phyloP scores from a whole-genome alignment of 2,329 filamentous ascomycete genomes.

The Aspergillus sergii region DNA sequence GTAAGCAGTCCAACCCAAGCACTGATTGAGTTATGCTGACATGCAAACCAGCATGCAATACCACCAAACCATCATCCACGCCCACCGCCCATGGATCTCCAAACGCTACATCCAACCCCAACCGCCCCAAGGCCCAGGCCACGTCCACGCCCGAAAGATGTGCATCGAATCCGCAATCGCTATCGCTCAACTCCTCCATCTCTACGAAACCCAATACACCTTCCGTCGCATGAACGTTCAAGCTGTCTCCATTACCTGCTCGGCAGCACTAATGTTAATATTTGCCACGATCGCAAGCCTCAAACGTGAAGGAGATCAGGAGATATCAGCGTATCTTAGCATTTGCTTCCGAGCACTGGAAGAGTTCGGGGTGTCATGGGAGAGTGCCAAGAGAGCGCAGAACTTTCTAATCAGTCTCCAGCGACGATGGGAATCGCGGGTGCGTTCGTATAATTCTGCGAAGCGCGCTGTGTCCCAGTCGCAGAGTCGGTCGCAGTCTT shows the following conservation, averaged over 20 bases:
- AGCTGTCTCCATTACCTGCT: constrained; percentile 45
- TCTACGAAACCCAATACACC: constrained; percentile 45
- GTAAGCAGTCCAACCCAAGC: background rate
- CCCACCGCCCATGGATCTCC: constrained; percentile 41
- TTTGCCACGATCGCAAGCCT: constrained; percentile 38
- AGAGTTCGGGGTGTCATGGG: constrained; percentile 41
- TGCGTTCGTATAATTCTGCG: background rate
- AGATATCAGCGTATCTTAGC: constrained; percentile 29
- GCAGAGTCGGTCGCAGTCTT: background rate
- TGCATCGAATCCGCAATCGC: constrained; percentile 45
- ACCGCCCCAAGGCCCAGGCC: constrained; percentile 43
- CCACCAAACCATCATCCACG: constrained; percentile 37
- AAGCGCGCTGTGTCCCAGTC: background rate
- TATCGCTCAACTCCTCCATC: constrained; percentile 40
- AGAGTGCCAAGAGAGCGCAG: constrained; percentile 42
- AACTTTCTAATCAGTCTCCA: constrained; percentile 40
- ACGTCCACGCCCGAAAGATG: constrained; percentile 45
- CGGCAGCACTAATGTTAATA: constrained; percentile 43
- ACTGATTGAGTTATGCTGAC: background rate
- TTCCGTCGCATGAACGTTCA: constrained; percentile 46
- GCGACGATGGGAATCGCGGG: constrained; percentile 33
- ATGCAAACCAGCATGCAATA: constrained; percentile 33
- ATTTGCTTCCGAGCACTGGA: constrained; percentile 46
- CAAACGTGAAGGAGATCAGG: background rate
- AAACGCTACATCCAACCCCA: constrained; percentile 32